phyloP scores from a whole-genome alignment of 1,139 yeast genomes.

The Suhomyces coccinellae region DNA sequence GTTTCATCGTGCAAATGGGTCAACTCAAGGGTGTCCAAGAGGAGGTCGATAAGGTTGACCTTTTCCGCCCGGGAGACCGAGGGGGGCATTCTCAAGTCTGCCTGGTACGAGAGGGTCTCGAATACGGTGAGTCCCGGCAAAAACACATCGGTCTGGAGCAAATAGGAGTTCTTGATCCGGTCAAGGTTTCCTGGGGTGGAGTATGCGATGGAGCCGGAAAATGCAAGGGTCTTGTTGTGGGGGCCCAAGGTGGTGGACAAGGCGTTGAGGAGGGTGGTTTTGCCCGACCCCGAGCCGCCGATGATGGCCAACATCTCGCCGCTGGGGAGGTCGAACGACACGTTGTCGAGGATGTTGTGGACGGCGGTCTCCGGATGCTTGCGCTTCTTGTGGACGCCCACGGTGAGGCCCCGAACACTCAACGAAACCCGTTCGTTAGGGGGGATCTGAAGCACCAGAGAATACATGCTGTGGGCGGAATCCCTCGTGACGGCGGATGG shows the following conservation, averaged over 20 bases:
- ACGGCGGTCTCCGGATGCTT: conserved; percentile 10
- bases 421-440: conserved; percentile 18
- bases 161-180: conserved; percentile 22
- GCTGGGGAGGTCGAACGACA: conserved; percentile 21
- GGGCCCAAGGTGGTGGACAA: conserved; percentile 22
- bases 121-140: conserved; percentile 25
- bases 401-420: conserved; percentile 17
- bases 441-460: conserved; percentile 11
- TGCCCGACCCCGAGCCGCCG: conserved; percentile 31
- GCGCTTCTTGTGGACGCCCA: conserved; percentile 2
- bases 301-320: conserved; percentile 27
- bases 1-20: conserved; percentile 18
- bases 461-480: not conserved
- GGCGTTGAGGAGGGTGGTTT: conserved; percentile 27
- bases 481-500: not conserved
- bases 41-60: conserved; percentile 15
- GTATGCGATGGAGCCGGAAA: conserved; percentile 51
- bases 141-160: conserved; percentile 24
- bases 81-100: conserved; percentile 23
- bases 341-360: conserved; percentile 18
- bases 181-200: conserved; percentile 10
- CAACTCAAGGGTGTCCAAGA: conserved; percentile 22
- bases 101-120: conserved; percentile 24
- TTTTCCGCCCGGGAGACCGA: conserved; percentile 14
- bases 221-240: conserved; percentile 16